Evolutionary conservation across 495 filamentous ascomycete genomes (phyloP), one percentile per base, ranked within the genome.

Genomic region (Achaetomiella virescens): DNA sequence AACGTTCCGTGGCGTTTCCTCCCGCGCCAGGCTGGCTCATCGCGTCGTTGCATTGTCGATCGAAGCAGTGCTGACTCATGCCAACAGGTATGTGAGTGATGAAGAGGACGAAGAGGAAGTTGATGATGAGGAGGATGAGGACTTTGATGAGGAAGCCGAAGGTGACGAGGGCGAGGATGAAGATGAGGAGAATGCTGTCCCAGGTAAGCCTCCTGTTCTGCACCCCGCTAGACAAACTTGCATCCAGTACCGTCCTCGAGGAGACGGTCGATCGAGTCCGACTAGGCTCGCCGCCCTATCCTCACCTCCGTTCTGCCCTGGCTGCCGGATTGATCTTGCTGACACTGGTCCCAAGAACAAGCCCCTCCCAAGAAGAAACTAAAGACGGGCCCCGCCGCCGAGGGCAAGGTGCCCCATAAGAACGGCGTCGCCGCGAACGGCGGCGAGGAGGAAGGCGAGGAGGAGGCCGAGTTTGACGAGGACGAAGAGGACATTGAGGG

Each of bases 321-420:
- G 6, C 24, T 17, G 21, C 36, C n/a, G n/a, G n/a, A n/a, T n/a
- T 6, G 18, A 4, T n/a, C 14, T 41, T 20, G 9, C 44, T 50
- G 18, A 52, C 51, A 54, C 45, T 36, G 24, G 11, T 9, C 35
- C 15, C 46, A 49, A 69, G 63, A 65, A 21, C 56, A 72, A 61
- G 75, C 73, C 53, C 75, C 73, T 48, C 75, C 75, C 35, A 76
- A 72, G 64, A 77, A 77, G 61, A 77, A 76, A 62, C 57, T 67
- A 61, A 77, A 77, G 70, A 75, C 69, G 15, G 58, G 57, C 36
- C 50, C 65, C 22, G 61, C 59, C 50, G 57, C 67, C 11, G 41
- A 45, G 45, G 70, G 63, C 21, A 55, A 60, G 27, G 61, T 56
- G 31, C 69, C 67, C 11, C 56, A 63, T 48, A 70, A 67, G 62